Percentiles rank a stretch among this genome's conserved stretches.
These are phyloP conservation scores for Tetrastigma voinierianum DNA, from an alignment of 164 flowering plant genomes.

Conservation along the genomic window DNA sequence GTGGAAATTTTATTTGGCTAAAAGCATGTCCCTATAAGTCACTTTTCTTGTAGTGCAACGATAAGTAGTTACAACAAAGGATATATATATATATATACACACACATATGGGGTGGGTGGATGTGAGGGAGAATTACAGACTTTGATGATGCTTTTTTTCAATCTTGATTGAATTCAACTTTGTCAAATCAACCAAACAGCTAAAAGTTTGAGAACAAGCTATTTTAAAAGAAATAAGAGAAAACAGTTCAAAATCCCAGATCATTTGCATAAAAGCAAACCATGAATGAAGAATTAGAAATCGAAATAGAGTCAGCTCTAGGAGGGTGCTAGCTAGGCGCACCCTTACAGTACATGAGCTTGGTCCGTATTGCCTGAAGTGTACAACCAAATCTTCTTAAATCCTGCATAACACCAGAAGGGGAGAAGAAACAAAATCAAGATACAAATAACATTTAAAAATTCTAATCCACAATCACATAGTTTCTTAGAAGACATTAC, in stretches of 20 bases:
- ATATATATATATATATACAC: too few relatives aligned
- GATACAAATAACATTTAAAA: background rate
- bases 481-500: constrained; percentile 31
- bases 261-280: background rate
- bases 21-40: too few relatives aligned
- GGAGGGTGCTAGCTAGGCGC: constrained; percentile 12
- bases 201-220: too few relatives aligned
- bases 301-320: background rate
- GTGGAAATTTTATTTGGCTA: too few relatives aligned
- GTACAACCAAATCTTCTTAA: constrained; percentile 75
- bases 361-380: constrained; percentile 52
- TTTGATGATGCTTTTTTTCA: too few relatives aligned
- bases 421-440: too few relatives aligned
- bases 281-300: background rate
- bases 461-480: background rate
- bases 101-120: too few relatives aligned
- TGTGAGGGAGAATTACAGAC: too few relatives aligned
- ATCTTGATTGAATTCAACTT: too few relatives aligned
- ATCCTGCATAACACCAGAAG: constrained; percentile 50
- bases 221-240: background rate
- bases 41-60: too few relatives aligned
- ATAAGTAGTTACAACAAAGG: too few relatives aligned
- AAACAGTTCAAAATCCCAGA: background rate
- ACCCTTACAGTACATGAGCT: constrained; percentile 64
- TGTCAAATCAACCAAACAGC: too few relatives aligned